A percentile compares a stretch with the other conserved stretches of the same genome.
phyloP scores from a whole-genome alignment of 192 early-diverging fungal genomes.

The Entomortierella beljakovae region DNA sequence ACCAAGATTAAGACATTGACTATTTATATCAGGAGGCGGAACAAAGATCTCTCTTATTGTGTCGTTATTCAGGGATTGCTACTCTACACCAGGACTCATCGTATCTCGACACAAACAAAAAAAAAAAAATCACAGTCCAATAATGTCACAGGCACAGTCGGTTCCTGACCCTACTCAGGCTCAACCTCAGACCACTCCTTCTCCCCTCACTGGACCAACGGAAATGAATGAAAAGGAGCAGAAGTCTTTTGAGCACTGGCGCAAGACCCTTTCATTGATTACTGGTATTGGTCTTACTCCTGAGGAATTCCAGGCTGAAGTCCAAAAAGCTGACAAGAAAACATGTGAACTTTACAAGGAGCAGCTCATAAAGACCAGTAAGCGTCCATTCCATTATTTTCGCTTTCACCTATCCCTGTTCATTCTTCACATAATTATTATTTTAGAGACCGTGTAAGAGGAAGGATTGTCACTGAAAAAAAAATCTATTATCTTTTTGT shows the following conservation, averaged over 20 bases:
- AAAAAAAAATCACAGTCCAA: too few relatives aligned
- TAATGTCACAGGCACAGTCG: slow-evolving; percentile 6
- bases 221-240: slow-evolving; percentile 60
- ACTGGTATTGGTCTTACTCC: slow-evolving; percentile 71
- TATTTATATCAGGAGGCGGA: too few relatives aligned
- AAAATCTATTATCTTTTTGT: slow-evolving; percentile 9
- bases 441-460: too few relatives aligned
- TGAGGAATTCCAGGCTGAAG: slow-evolving; percentile 61
- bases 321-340: slow-evolving; percentile 64
- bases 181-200: not conserved
- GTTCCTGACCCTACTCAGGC: not conserved
- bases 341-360: slow-evolving; percentile 84
- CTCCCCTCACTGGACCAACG: not conserved
- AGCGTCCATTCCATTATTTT: too few relatives aligned
- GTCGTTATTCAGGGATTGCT: not conserved
- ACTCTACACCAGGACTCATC: not conserved
- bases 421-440: too few relatives aligned
- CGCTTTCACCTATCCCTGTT: too few relatives aligned
- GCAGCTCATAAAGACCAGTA: slow-evolving; percentile 76
- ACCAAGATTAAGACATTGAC: too few relatives aligned
- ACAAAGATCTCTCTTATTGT: too few relatives aligned
- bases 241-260: slow-evolving; percentile 73
- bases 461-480: too few relatives aligned
- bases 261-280: slow-evolving; percentile 64
- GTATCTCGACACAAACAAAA: not conserved